Percentiles rank a stretch among this genome's conserved stretches.
Evolutionary conservation across 495 filamentous ascomycete genomes (phyloP).

Genomic region (Aspergillus panamensis): DNA sequence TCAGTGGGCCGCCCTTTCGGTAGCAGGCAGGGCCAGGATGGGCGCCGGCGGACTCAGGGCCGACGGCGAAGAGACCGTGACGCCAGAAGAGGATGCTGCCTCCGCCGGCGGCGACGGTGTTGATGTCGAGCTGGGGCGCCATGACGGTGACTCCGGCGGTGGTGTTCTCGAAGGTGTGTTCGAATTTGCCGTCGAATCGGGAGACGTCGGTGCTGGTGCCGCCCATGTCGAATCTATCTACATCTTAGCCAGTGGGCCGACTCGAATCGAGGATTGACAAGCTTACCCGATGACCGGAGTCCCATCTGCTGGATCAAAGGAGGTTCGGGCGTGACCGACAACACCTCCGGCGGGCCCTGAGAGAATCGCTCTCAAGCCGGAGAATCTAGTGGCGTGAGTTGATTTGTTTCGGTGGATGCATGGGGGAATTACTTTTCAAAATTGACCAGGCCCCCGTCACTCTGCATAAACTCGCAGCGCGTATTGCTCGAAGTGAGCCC

Average conservation of each 20-base stretch:
- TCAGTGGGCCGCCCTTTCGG: slow-evolving; percentile 81
- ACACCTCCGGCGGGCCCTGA: too few relatives aligned
- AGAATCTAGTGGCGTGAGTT: too few relatives aligned
- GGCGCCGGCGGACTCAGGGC: slow-evolving; percentile 81
- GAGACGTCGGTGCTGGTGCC: slow-evolving; percentile 92
- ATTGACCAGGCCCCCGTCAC: too few relatives aligned
- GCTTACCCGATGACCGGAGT: too few relatives aligned
- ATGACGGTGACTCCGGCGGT: slow-evolving; percentile 94
- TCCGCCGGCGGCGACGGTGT: slow-evolving; percentile 91
- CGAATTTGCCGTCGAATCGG: slow-evolving; percentile 73
- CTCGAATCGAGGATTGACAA: too few relatives aligned
- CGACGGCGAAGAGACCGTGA: slow-evolving; percentile 89
- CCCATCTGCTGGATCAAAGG: too few relatives aligned
- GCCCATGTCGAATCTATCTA: slow-evolving; percentile 95
- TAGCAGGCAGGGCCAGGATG: slow-evolving; percentile 92
- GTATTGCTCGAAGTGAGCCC: too few relatives aligned
- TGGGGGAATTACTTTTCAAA: too few relatives aligned
- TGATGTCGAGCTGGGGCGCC: slow-evolving; percentile 88
- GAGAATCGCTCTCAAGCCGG: too few relatives aligned
- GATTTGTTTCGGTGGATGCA: too few relatives aligned
- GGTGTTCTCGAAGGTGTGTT: slow-evolving; percentile 92
- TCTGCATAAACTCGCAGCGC: too few relatives aligned
- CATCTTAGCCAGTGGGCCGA: slow-evolving; percentile 66
- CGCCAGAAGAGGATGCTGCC: slow-evolving; percentile 79
- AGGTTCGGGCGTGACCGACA: too few relatives aligned